These are phyloP conservation scores for Thamnidium elegans DNA, from an alignment of 192 early-diverging fungal genomes.

Conservation along the genomic window DNA sequence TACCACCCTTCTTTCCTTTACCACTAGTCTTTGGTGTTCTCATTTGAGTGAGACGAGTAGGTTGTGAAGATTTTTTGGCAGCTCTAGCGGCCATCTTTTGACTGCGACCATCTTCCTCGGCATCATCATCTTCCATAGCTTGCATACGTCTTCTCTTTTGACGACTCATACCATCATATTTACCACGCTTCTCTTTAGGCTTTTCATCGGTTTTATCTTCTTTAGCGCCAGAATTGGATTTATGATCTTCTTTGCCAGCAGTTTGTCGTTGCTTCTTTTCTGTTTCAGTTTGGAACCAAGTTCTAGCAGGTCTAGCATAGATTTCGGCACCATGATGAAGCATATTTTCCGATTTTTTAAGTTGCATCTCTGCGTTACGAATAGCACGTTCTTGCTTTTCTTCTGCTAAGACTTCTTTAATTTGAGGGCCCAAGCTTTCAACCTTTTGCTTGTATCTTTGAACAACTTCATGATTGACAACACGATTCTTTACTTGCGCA, in stretches of 20 bases:
- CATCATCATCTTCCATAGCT: conserved; percentile 43
- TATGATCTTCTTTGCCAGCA: conserved; percentile 31
- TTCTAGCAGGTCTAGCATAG: conserved; percentile 80
- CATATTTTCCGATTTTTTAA: conserved; percentile 83
- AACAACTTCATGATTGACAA: conserved; percentile 78
- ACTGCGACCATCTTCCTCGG: conserved; percentile 38
- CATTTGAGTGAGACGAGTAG: conserved; percentile 14
- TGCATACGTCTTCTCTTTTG: conserved; percentile 46
- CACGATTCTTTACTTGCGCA: conserved; percentile 82
- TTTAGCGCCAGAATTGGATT: conserved; percentile 17
- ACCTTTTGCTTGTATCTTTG: conserved; percentile 73
- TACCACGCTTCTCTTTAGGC: conserved; percentile 45
- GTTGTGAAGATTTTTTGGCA: conserved; percentile 48
- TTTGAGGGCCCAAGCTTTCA: conserved; percentile 61
- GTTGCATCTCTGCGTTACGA: conserved; percentile 86
- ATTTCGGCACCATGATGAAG: conserved; percentile 85
- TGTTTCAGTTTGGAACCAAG: conserved; percentile 89
- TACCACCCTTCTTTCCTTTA: conserved; percentile 6
- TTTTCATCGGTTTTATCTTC: conserved; percentile 22
- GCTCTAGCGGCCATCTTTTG: conserved; percentile 38
- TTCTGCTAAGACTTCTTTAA: conserved; percentile 65
- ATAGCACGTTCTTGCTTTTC: conserved; percentile 81
- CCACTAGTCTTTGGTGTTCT: not conserved
- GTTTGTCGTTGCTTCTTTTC: conserved; percentile 68
- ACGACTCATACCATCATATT: conserved; percentile 49